Percentiles rank a stretch among this genome's conserved stretches.
phyloP scores from a whole-genome alignment of 2,329 filamentous ascomycete genomes.

The Drechslera avenae region DNA sequence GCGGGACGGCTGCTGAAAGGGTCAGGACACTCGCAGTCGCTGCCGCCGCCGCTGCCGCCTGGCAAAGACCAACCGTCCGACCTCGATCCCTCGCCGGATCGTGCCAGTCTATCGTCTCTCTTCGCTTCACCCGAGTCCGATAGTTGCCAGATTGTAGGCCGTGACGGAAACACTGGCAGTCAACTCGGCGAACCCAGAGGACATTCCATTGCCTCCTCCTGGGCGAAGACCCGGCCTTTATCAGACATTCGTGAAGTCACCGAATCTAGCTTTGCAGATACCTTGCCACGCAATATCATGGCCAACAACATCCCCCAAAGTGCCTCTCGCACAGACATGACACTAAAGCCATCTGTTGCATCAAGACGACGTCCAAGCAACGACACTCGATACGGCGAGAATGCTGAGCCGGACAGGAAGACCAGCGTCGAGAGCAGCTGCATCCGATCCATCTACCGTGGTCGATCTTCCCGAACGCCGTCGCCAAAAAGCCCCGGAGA shows the following conservation, averaged over 20 bases:
- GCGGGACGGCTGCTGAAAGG: constrained; percentile 44
- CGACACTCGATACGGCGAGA: constrained; percentile 35
- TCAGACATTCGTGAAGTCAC: constrained; percentile 59
- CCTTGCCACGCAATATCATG: constrained; percentile 36
- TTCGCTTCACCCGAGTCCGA: constrained; percentile 17
- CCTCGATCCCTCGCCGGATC: constrained; percentile 24
- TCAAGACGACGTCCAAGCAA: constrained; percentile 40
- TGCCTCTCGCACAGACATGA: constrained; percentile 36
- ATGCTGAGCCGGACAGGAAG: constrained; percentile 37
- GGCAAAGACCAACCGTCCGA: constrained; percentile 25
- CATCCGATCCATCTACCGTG: constrained; percentile 34
- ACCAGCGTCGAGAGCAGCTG: constrained; percentile 34
- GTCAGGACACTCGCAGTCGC: constrained; percentile 40
- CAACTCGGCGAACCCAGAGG: constrained; percentile 32
- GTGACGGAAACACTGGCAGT: constrained; percentile 36
- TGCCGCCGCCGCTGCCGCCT: constrained; percentile 26
- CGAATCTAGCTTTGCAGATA: constrained; percentile 54
- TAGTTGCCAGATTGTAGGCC: constrained; percentile 13
- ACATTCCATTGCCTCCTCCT: constrained; percentile 32
- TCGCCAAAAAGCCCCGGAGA: constrained; percentile 42
- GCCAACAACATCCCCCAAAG: constrained; percentile 30
- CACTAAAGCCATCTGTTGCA: constrained; percentile 39
- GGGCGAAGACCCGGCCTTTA: constrained; percentile 50
- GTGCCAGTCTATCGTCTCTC: constrained; percentile 17
- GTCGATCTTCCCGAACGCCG: constrained; percentile 36